A percentile compares a stretch with the other conserved stretches of the same genome.
Conservation (phyloP, 1,139 yeast species). For the Yamadazyma triangularis region DNA sequence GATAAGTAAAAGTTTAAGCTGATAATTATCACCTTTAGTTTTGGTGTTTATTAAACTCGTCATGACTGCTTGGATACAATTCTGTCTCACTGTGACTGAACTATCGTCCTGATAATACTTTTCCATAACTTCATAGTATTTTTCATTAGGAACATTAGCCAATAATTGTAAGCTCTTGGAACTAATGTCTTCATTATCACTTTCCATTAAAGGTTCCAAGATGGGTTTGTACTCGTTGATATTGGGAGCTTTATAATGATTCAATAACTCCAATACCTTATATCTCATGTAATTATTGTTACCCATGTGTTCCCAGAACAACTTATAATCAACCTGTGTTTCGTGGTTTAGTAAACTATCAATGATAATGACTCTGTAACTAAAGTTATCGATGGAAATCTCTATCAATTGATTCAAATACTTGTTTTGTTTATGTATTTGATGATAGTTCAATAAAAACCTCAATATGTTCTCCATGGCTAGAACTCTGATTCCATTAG, state of each 20-base stretch:
- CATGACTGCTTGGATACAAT: slow-evolving; percentile 46
- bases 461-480: slow-evolving; percentile 7
- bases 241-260: slow-evolving; percentile 14
- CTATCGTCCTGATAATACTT: slow-evolving; percentile 31
- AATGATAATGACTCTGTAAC: slow-evolving; percentile 1
- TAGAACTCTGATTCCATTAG: slow-evolving; percentile 9
- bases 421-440: background rate
- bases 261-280: slow-evolving; percentile 17
- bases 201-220: background rate
- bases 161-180: slow-evolving; percentile 46
- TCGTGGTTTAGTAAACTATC: slow-evolving; percentile 1
- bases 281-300: slow-evolving; percentile 10
- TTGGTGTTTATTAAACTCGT: no score
- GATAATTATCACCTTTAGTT: no score
- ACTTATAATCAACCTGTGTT: background rate
- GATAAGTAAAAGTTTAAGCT: slow-evolving; percentile 7
- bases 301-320: background rate
- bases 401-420: slow-evolving; percentile 3
- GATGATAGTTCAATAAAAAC: slow-evolving; percentile 1
- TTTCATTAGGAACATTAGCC: slow-evolving; percentile 23
- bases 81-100: slow-evolving; percentile 42
- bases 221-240: background rate
- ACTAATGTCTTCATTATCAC: slow-evolving; percentile 41
- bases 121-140: background rate
- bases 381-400: slow-evolving; percentile 2